These are phyloP conservation scores for Daldinia loculata DNA, from an alignment of 495 filamentous ascomycete genomes.

Conservation along the genomic window DNA sequence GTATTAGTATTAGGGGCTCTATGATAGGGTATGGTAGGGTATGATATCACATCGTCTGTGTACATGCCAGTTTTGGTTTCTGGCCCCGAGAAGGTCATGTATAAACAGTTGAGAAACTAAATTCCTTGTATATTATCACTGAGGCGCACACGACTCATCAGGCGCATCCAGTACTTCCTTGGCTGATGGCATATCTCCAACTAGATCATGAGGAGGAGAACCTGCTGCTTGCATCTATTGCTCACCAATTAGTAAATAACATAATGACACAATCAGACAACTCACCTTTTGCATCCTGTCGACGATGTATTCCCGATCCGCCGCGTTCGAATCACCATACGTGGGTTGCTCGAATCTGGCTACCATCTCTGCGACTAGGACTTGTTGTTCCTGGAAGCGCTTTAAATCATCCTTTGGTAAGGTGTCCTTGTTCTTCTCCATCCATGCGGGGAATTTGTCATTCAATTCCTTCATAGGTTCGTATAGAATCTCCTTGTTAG, in stretches of 20 bases:
- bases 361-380: constrained; percentile 86
- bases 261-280: constrained; percentile 26
- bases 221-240: constrained; percentile 92
- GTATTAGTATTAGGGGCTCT: constrained; percentile 34
- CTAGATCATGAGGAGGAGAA: constrained; percentile 86
- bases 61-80: constrained; percentile 23
- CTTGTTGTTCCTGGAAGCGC: constrained; percentile 82
- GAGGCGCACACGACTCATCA: constrained; percentile 75
- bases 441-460: constrained; percentile 89
- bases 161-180: constrained; percentile 75
- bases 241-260: constrained; percentile 32
- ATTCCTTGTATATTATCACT: constrained; percentile 56
- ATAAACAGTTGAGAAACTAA: constrained; percentile 30
- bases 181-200: constrained; percentile 84
- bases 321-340: constrained; percentile 81
- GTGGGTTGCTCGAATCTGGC: constrained; percentile 79
- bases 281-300: constrained; percentile 96
- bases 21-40: constrained; percentile 43
- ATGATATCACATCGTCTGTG: constrained; percentile 34
- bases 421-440: constrained; percentile 76
- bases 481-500: constrained; percentile 97
- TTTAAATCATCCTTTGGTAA: constrained; percentile 73
- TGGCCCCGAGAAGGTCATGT: constrained; percentile 31
- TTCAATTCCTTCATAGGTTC: constrained; percentile 98
- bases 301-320: constrained; percentile 90